Evolutionary conservation across 257 asterid species (phyloP).

Genomic region (Jacaranda mimosifolia): DNA sequence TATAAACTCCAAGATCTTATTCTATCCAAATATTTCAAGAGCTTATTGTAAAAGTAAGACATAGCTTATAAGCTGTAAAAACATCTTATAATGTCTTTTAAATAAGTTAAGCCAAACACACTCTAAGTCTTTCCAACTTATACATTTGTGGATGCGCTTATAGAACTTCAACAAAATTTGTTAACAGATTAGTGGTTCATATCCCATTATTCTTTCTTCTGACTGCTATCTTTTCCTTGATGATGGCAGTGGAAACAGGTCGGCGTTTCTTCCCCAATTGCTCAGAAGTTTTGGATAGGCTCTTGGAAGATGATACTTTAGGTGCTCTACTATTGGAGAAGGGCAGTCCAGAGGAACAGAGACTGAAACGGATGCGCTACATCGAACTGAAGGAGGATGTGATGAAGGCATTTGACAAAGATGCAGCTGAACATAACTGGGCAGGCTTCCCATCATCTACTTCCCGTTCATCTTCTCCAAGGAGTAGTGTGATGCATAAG

Average conservation of each 20-base stretch:
- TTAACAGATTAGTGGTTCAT: not conserved
- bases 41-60: no score
- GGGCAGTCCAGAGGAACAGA: slow-evolving; percentile 75
- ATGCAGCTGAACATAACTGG: slow-evolving; percentile 64
- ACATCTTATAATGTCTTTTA: no score
- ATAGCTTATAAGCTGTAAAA: no score
- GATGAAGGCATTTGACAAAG: slow-evolving; percentile 78
- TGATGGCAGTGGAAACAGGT: slow-evolving; percentile 61
- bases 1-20: no score
- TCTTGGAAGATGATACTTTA: slow-evolving; percentile 71
- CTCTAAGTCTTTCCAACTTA: no score
- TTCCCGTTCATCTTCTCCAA: slow-evolving; percentile 61
- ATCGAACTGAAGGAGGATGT: slow-evolving; percentile 82
- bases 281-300: slow-evolving; percentile 77
- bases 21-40: no score
- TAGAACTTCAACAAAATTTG: not conserved
- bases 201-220: not conserved
- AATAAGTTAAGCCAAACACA: no score
- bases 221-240: not conserved
- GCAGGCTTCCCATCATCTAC: slow-evolving; percentile 53
- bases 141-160: no score
- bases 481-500: slow-evolving; percentile 46
- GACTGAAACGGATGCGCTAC: slow-evolving; percentile 64
- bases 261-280: slow-evolving; percentile 79
- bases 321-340: slow-evolving; percentile 66